phyloP scores from a whole-genome alignment of 441 rosid species.

The Oxalis stricta region DNA sequence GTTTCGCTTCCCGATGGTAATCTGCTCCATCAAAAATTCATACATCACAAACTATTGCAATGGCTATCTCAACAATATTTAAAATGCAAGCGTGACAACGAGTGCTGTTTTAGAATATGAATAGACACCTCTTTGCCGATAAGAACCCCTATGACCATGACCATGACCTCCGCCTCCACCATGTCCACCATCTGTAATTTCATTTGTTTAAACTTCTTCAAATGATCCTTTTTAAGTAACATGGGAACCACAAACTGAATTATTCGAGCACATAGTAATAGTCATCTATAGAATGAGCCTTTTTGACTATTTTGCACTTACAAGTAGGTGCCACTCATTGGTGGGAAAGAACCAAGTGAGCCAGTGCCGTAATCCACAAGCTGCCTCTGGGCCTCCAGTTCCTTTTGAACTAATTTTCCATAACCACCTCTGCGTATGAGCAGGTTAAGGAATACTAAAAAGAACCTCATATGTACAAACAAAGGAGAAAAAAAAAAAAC shows the following conservation, averaged over 20 bases:
- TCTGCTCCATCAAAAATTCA: constrained; percentile 26
- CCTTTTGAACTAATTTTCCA: constrained; percentile 86
- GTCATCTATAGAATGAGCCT: constrained; percentile 1
- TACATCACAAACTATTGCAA: neutral
- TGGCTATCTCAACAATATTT: neutral
- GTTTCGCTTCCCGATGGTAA: constrained; percentile 56
- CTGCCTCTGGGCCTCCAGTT: constrained; percentile 85
- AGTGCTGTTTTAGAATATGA: neutral
- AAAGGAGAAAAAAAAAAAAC: neutral
- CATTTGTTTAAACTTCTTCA: neutral
- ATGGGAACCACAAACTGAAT: neutral
- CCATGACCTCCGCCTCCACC: constrained; percentile 55
- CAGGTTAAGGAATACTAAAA: constrained; percentile 31
- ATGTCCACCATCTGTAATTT: constrained; percentile 70
- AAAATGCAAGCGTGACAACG: neutral
- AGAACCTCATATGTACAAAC: constrained; percentile 1
- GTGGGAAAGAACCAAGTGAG: constrained; percentile 59
- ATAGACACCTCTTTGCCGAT: constrained; percentile 47
- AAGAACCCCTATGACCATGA: constrained; percentile 25
- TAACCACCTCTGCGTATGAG: constrained; percentile 93
- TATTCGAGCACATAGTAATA: neutral
- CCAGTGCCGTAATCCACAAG: constrained; percentile 95
- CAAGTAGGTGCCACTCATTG: constrained; percentile 54
- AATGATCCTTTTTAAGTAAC: neutral
- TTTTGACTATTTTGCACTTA: constrained; percentile 43